These are phyloP conservation scores for Penicillium brevicompactum DNA, from an alignment of 2,329 filamentous ascomycete species.

Conservation along the genomic window DNA sequence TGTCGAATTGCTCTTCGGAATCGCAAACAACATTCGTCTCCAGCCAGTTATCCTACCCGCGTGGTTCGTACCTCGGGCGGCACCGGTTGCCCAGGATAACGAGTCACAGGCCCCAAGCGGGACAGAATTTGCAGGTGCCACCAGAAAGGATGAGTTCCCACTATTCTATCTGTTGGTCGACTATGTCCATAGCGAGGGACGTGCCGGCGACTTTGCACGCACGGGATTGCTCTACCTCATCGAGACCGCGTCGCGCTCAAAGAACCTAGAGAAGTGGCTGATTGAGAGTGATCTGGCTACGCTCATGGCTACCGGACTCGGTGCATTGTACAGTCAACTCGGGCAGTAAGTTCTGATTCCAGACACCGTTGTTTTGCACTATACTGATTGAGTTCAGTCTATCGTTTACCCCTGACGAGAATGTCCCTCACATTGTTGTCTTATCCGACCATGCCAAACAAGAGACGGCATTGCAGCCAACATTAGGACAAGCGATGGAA, in stretches of 20 bases:
- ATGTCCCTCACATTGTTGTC: conserved; percentile 77
- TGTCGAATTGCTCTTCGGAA: conserved; percentile 91
- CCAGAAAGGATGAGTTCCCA: conserved; percentile 89
- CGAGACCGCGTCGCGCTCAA: conserved; percentile 83
- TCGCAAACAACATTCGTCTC: conserved; percentile 92
- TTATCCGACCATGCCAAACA: conserved; percentile 83
- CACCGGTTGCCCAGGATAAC: conserved; percentile 40
- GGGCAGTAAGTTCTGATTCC: conserved; percentile 51
- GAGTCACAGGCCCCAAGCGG: conserved; percentile 50
- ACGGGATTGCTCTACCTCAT: conserved; percentile 95
- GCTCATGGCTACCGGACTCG: conserved; percentile 92
- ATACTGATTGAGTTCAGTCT: conserved; percentile 58
- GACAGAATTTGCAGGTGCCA: conserved; percentile 77
- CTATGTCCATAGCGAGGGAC: conserved; percentile 93
- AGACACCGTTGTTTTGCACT: conserved; percentile 46
- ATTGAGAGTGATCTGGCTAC: conserved; percentile 96
- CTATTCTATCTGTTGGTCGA: conserved; percentile 95
- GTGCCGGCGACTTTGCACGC: conserved; percentile 91
- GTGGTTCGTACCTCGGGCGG: conserved; percentile 75
- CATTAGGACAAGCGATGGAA: conserved; percentile 83
- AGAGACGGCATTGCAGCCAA: conserved; percentile 74
- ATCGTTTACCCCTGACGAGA: conserved; percentile 74
- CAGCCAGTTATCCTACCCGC: conserved; percentile 83
- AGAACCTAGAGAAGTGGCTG: conserved; percentile 88
- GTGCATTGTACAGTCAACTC: conserved; percentile 72